Conservation (phyloP, 2,329 filamentous ascomycete genomes). For the Ceratocystis huliohia region DNA sequence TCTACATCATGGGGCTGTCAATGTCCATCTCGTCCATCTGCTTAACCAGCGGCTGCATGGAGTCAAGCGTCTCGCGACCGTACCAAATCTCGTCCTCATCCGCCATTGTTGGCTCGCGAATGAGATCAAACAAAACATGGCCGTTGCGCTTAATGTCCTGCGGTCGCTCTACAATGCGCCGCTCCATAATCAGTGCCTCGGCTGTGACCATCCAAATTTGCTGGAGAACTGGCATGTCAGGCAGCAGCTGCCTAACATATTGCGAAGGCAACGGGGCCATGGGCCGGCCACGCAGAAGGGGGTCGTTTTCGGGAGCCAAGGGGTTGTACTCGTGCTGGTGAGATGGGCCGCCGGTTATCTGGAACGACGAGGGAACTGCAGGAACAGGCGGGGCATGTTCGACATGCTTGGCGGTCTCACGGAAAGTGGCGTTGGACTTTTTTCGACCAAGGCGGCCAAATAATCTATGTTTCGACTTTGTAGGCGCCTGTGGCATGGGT, state of each 20-base stretch:
- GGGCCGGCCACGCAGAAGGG: constrained; percentile 39
- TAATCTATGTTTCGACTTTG: constrained; percentile 41
- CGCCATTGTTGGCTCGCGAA: constrained; percentile 46
- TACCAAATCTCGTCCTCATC: constrained; percentile 53
- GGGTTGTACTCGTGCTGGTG: constrained; percentile 14
- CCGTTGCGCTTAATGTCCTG: constrained; percentile 52
- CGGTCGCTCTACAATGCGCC: constrained; percentile 44
- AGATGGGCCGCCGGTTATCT: background rate
- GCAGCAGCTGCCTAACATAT: constrained; percentile 37
- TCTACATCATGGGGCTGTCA: constrained; percentile 14
- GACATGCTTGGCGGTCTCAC: background rate
- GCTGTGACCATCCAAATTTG: constrained; percentile 52
- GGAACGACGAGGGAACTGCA: background rate
- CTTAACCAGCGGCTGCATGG: constrained; percentile 40
- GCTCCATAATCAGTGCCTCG: constrained; percentile 47
- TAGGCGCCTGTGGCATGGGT: constrained; percentile 26
- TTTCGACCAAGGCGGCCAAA: constrained; percentile 43
- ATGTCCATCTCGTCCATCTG: constrained; percentile 37
- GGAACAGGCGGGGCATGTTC: background rate
- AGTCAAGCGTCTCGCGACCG: constrained; percentile 40
- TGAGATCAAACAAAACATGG: constrained; percentile 50
- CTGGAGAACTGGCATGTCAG: constrained; percentile 45
- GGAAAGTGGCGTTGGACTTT: constrained; percentile 34
- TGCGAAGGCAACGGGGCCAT: constrained; percentile 44
- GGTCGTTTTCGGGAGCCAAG: constrained; percentile 6